Conservation (phyloP, 352 stramenopile genomes). For the Phytophthora sp. region DNA sequence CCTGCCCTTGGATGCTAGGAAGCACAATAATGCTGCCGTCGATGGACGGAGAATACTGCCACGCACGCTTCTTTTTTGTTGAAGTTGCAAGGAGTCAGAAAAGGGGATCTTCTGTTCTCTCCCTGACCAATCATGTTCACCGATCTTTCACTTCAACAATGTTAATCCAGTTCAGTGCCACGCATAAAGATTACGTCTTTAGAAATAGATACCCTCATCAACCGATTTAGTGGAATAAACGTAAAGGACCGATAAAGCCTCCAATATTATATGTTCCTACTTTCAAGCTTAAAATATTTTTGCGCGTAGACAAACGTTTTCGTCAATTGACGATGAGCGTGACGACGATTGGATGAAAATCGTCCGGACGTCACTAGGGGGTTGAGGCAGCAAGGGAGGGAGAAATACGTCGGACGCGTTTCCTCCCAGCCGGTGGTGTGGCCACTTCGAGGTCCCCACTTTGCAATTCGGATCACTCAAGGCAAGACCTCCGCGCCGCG, state of each 20-base stretch:
- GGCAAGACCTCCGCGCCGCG: constrained; percentile 1
- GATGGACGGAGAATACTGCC: neutral
- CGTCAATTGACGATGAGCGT: constrained; percentile 33
- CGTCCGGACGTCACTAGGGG: constrained; percentile 26
- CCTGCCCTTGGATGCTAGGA: too few relatives aligned
- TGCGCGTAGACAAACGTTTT: too few relatives aligned
- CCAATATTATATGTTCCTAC: too few relatives aligned
- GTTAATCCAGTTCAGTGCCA: neutral
- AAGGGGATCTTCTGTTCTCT: constrained; percentile 22
- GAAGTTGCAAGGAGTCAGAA: constrained; percentile 56
- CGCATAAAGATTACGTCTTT: neutral
- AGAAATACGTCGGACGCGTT: constrained; percentile 33
- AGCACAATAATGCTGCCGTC: too few relatives aligned
- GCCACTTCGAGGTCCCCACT: constrained; percentile 24
- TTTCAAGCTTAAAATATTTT: too few relatives aligned
- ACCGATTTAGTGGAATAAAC: neutral
- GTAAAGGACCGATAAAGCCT: too few relatives aligned
- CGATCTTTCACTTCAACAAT: constrained; percentile 63
- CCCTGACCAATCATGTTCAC: constrained; percentile 38
- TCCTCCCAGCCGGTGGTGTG: constrained; percentile 21
- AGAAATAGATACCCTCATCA: neutral
- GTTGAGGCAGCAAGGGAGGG: constrained; percentile 21
- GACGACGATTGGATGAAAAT: constrained; percentile 46
- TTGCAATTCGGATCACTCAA: constrained; percentile 37
- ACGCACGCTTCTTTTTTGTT: constrained; percentile 62